These are phyloP conservation scores for Monosporascus ibericus DNA, from an alignment of 2,329 filamentous ascomycete species.

Conservation along the genomic window DNA sequence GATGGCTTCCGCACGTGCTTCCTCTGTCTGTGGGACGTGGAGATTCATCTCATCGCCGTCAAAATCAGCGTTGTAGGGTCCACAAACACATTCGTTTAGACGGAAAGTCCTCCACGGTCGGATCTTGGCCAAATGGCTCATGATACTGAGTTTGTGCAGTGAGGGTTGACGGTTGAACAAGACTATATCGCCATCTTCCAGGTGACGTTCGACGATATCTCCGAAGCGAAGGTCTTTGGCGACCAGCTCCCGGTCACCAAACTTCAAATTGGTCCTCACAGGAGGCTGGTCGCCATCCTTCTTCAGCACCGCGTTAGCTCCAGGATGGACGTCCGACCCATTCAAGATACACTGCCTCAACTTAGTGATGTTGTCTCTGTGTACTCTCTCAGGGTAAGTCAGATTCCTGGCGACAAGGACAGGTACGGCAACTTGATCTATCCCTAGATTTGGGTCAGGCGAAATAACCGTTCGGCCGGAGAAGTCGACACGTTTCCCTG, in stretches of 20 bases:
- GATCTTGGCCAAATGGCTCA: slow-evolving; percentile 89
- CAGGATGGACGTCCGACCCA: slow-evolving; percentile 75
- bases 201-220: slow-evolving; percentile 87
- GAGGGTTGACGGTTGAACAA: slow-evolving; percentile 98
- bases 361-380: slow-evolving; percentile 79
- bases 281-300: slow-evolving; percentile 44
- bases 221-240: slow-evolving; percentile 72
- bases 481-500: slow-evolving; percentile 97
- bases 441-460: slow-evolving; percentile 87
- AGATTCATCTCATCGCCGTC: slow-evolving; percentile 99
- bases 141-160: slow-evolving; percentile 96
- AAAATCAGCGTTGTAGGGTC: slow-evolving; percentile 97
- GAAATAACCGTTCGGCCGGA: slow-evolving; percentile 97
- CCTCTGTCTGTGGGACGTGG: slow-evolving; percentile 95
- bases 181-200: slow-evolving; percentile 92
- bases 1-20: slow-evolving; percentile 90
- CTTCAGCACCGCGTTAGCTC: slow-evolving; percentile 76
- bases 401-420: slow-evolving; percentile 90
- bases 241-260: slow-evolving; percentile 63
- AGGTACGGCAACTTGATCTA: slow-evolving; percentile 91
- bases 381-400: slow-evolving; percentile 88
- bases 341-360: slow-evolving; percentile 67
- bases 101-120: slow-evolving; percentile 94
- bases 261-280: slow-evolving; percentile 70
- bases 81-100: slow-evolving; percentile 96